These are phyloP conservation scores for Aspergillus candidus DNA, from an alignment of 2,329 filamentous ascomycete species.

Conservation along the genomic window DNA sequence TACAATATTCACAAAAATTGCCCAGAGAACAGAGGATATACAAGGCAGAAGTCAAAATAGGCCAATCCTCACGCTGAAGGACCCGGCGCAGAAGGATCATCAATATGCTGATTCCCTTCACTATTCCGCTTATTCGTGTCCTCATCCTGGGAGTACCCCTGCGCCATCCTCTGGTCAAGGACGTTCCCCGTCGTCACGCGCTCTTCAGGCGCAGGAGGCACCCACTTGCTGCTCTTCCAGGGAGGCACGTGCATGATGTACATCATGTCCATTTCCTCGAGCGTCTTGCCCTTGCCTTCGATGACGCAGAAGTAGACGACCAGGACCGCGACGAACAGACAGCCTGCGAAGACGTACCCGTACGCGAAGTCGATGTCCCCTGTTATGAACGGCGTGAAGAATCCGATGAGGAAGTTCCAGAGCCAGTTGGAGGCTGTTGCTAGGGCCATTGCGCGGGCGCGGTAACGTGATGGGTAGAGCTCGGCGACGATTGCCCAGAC, in stretches of 20 bases:
- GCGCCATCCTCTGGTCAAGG: slow-evolving; percentile 14
- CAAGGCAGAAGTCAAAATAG: too few relatives aligned
- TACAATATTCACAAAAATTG: too few relatives aligned
- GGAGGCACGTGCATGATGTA: slow-evolving; percentile 58
- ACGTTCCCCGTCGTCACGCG: slow-evolving; percentile 16
- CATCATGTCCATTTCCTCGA: slow-evolving; percentile 71
- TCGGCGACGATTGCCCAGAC: slow-evolving; percentile 44
- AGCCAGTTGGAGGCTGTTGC: slow-evolving; percentile 68
- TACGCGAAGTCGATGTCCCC: slow-evolving; percentile 63
- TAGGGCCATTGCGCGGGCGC: slow-evolving; percentile 68
- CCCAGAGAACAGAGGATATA: too few relatives aligned
- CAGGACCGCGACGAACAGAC: slow-evolving; percentile 56
- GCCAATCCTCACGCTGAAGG: slow-evolving; percentile 6
- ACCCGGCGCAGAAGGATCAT: slow-evolving; percentile 12
- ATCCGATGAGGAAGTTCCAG: slow-evolving; percentile 65
- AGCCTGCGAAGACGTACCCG: slow-evolving; percentile 69
- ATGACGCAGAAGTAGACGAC: slow-evolving; percentile 69
- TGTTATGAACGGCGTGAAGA: slow-evolving; percentile 73
- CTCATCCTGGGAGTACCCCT: slow-evolving; percentile 14
- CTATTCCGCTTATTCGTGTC: slow-evolving; percentile 11
- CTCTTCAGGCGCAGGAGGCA: slow-evolving; percentile 16
- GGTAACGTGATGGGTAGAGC: slow-evolving; percentile 39
- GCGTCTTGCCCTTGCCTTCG: slow-evolving; percentile 60
- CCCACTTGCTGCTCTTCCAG: slow-evolving; percentile 50
- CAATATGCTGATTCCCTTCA: slow-evolving; percentile 18